A percentile compares a stretch with the other conserved stretches of the same genome.
Conservation (phyloP, 2,329 filamentous ascomycete species). For the Penicillium decumbens region DNA sequence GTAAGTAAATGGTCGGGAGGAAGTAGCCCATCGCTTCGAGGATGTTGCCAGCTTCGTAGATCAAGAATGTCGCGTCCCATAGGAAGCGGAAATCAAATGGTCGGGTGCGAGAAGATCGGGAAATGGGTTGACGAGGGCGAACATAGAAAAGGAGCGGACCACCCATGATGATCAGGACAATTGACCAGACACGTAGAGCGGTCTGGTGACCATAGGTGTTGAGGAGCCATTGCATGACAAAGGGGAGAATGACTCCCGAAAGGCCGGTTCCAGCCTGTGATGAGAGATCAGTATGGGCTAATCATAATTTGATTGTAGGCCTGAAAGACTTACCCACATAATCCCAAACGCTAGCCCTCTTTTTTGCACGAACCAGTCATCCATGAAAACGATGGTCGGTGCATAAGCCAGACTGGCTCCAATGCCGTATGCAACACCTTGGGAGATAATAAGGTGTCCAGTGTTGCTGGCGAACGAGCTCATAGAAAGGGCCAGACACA, state of each 20-base stretch:
- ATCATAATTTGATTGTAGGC: neutral
- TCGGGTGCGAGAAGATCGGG: conserved; percentile 26
- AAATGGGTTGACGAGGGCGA: conserved; percentile 41
- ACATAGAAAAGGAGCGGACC: conserved; percentile 35
- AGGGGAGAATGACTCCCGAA: conserved; percentile 45
- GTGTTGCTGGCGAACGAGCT: conserved; percentile 22
- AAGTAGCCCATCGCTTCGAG: conserved; percentile 37
- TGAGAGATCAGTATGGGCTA: conserved; percentile 10
- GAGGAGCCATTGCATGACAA: conserved; percentile 44
- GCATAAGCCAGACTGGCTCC: conserved; percentile 48
- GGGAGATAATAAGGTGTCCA: conserved; percentile 20
- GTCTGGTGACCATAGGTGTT: conserved; percentile 42
- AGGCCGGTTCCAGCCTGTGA: conserved; percentile 33
- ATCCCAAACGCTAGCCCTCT: conserved; percentile 43
- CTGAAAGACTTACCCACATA: conserved; percentile 34
- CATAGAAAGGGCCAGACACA: conserved; percentile 21
- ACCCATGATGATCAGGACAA: conserved; percentile 26
- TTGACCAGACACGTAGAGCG: conserved; percentile 43
- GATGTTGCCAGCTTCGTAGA: conserved; percentile 47
- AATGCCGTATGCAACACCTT: conserved; percentile 32
- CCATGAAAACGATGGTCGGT: conserved; percentile 45
- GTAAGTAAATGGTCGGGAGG: conserved; percentile 38
- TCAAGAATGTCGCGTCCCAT: conserved; percentile 36
- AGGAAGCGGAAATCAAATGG: conserved; percentile 41
- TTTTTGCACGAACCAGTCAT: conserved; percentile 50